Evolutionary conservation across 2,329 filamentous ascomycete genomes (phyloP).

Genomic region (Rhynchosporium secalis): DNA sequence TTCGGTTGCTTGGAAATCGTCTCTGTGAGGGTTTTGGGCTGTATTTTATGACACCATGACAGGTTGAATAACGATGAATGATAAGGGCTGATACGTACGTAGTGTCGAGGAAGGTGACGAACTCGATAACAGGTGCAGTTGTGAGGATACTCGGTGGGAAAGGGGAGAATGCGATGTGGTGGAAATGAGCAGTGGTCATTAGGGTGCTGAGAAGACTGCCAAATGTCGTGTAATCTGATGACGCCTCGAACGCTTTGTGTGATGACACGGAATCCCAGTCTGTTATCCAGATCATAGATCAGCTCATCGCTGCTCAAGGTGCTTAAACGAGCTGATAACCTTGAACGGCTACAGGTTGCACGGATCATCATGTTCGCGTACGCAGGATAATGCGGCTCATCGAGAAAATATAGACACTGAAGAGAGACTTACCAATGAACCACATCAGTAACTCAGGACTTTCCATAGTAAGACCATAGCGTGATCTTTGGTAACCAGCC

Average conservation of each 20-base stretch:
- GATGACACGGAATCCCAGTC: conserved; percentile 45
- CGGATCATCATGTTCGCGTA: no score
- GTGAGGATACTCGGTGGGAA: conserved; percentile 20
- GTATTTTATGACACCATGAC: no score
- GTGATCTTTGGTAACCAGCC: conserved; percentile 41
- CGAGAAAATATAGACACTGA: background rate
- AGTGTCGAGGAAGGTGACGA: conserved; percentile 27
- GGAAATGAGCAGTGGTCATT: conserved; percentile 19
- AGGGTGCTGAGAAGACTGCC: conserved; percentile 23
- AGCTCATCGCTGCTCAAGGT: no score
- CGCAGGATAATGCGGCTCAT: background rate
- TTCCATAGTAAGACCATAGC: conserved; percentile 45
- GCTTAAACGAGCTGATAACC: no score
- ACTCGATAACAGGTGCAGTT: conserved; percentile 26
- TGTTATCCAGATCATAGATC: conserved; percentile 27
- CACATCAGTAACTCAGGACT: conserved; percentile 41
- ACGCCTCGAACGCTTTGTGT: conserved; percentile 45
- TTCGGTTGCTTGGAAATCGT: no score
- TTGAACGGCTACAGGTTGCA: no score
- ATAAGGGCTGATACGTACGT: background rate
- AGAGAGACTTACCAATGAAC: conserved; percentile 41
- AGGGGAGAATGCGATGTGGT: conserved; percentile 22
- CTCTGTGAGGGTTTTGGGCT: no score
- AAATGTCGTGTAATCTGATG: conserved; percentile 43
- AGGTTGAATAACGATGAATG: no score